Percentiles rank a stretch among this genome's conserved stretches.
phyloP scores from a whole-genome alignment of 2,329 filamentous ascomycete genomes.

The Colletotrichum camelliae region DNA sequence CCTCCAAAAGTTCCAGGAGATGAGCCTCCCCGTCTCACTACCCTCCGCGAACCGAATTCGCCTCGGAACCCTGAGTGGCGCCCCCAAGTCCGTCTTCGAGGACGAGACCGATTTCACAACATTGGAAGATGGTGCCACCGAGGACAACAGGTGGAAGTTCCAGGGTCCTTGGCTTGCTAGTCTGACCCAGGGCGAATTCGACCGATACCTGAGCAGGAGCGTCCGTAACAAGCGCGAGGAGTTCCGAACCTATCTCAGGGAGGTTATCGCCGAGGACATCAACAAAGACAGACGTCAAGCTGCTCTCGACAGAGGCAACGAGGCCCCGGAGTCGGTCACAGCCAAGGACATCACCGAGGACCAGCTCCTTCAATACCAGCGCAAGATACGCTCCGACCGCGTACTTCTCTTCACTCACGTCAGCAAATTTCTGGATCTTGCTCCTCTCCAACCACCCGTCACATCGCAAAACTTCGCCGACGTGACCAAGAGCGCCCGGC shows the following conservation, averaged over 20 bases:
- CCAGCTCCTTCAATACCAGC: constrained; percentile 58
- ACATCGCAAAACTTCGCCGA: constrained; percentile 31
- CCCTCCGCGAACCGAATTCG: constrained; percentile 33
- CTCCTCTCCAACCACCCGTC: constrained; percentile 48
- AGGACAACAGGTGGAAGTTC: constrained; percentile 68
- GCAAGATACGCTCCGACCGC: constrained; percentile 56
- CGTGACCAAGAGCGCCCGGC: constrained; percentile 24
- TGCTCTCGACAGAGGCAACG: constrained; percentile 44
- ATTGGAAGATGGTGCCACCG: constrained; percentile 24
- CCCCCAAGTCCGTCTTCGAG: constrained; percentile 63
- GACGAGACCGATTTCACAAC: constrained; percentile 60
- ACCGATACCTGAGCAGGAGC: constrained; percentile 56
- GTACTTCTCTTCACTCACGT: constrained; percentile 58
- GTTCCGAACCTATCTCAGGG: constrained; percentile 60
- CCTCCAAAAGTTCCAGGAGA: constrained; percentile 84
- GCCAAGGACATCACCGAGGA: constrained; percentile 51
- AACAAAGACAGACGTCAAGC: constrained; percentile 40
- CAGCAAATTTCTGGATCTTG: constrained; percentile 67
- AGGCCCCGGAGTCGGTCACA: constrained; percentile 33
- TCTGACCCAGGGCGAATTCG: constrained; percentile 66
- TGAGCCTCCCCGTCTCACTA: constrained; percentile 73
- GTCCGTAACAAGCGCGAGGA: constrained; percentile 58
- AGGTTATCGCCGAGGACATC: constrained; percentile 51
- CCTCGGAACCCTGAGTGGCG: not conserved
- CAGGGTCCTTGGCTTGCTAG: constrained; percentile 70